phyloP scores from a whole-genome alignment of 2,329 filamentous ascomycete genomes.

The Dothideomycetes sp. region DNA sequence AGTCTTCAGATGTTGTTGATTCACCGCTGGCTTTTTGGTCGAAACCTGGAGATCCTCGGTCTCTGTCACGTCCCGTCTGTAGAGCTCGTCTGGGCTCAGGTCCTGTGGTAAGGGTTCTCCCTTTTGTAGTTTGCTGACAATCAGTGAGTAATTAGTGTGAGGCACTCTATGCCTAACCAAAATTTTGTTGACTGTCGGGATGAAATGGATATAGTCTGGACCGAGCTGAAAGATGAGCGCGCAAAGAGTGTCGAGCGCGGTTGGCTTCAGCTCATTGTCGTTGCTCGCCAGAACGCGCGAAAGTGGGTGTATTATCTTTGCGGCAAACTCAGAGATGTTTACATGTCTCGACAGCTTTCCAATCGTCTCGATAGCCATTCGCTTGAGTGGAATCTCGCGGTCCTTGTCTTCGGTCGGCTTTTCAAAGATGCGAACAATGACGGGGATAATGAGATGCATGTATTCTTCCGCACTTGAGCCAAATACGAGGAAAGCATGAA shows the following conservation, averaged over 20 bases:
- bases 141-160: conserved; percentile 87
- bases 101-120: conserved; percentile 93
- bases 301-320: conserved; percentile 90
- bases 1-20: conserved; percentile 90
- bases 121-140: conserved; percentile 87
- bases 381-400: conserved; percentile 52
- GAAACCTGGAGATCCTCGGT: conserved; percentile 71
- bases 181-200: conserved; percentile 81
- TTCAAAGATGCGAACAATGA: conserved; percentile 90
- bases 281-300: conserved; percentile 66
- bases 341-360: conserved; percentile 91
- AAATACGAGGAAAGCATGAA: conserved; percentile 93
- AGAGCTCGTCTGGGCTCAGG: conserved; percentile 74
- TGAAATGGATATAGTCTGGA: conserved; percentile 89
- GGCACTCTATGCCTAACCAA: conserved; percentile 70
- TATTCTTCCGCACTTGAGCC: conserved; percentile 94
- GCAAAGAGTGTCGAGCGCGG: conserved; percentile 87
- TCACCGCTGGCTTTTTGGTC: conserved; percentile 91
- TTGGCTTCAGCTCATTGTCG: conserved; percentile 63
- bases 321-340: conserved; percentile 93
- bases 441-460: conserved; percentile 96
- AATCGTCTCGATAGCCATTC: conserved; percentile 86
- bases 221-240: conserved; percentile 93
- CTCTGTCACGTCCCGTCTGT: conserved; percentile 42
- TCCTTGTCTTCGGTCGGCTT: conserved; percentile 54